These are phyloP conservation scores for Hericium rajendrae DNA, from an alignment of 768 basidiomycete species.

Conservation along the genomic window DNA sequence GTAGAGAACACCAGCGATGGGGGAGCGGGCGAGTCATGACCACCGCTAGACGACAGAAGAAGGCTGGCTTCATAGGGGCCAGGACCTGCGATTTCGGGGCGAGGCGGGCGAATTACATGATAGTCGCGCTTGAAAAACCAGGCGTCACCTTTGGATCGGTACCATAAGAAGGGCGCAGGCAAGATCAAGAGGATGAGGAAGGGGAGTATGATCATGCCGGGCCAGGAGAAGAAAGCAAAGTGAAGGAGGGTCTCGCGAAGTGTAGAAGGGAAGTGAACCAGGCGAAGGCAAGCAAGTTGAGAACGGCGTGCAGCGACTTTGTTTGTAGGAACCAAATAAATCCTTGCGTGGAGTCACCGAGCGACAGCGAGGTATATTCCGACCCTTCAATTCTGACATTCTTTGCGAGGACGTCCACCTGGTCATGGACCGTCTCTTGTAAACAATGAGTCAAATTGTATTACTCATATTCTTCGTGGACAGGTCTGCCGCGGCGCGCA, in stretches of 20 bases:
- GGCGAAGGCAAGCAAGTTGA: not conserved
- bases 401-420: too few relatives aligned
- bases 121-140: not conserved
- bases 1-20: not conserved
- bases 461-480: too few relatives aligned
- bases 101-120: not conserved
- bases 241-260: not conserved
- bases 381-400: too few relatives aligned
- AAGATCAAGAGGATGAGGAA: not conserved
- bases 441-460: too few relatives aligned
- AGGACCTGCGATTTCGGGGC: not conserved
- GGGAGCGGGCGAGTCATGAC: not conserved
- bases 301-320: not conserved
- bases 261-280: not conserved
- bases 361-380: too few relatives aligned
- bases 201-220: not conserved
- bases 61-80: not conserved
- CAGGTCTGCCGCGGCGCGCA: too few relatives aligned
- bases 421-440: too few relatives aligned
- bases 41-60: not conserved
- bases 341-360: not conserved
- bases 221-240: not conserved
- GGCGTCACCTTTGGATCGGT: not conserved
- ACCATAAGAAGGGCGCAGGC: not conserved
- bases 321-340: not conserved